Conservation (phyloP, 1,139 yeast genomes). For the Yarrowia galli region DNA sequence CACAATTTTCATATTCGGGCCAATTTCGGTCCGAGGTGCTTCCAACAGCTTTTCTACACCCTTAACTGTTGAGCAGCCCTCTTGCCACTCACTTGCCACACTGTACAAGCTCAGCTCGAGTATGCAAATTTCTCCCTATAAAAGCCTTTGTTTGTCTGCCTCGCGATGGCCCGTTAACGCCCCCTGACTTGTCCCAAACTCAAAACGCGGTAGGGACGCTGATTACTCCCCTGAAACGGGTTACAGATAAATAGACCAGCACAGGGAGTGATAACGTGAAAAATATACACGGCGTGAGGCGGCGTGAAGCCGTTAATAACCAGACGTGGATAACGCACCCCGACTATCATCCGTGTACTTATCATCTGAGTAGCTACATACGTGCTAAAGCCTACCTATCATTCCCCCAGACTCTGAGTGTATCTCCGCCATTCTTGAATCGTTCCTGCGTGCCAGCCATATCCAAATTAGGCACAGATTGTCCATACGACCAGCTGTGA, state of each 20-base stretch:
- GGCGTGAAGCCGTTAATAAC: no score
- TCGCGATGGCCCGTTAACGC: conserved; percentile 36
- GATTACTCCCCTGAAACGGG: conserved; percentile 33
- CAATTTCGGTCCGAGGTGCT: not conserved
- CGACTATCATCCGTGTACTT: not conserved
- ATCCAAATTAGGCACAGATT: not conserved
- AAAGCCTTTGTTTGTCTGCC: conserved; percentile 22
- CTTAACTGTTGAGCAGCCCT: not conserved
- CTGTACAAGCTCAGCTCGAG: conserved; percentile 4
- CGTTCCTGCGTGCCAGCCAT: conserved; percentile 32
- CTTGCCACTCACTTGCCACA: not conserved
- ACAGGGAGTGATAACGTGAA: not conserved
- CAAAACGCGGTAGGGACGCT: conserved; percentile 12
- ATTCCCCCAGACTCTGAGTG: not conserved
- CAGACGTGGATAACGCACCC: conserved; percentile 11
- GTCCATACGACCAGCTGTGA: not conserved
- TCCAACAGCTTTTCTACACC: no score
- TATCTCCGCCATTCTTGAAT: conserved; percentile 9
- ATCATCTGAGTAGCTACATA: not conserved
- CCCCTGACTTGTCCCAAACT: conserved; percentile 33
- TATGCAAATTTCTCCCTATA: conserved; percentile 25
- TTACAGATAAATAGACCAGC: conserved; percentile 23
- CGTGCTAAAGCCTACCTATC: not conserved
- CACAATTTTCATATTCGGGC: not conserved
- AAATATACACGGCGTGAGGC: not conserved